Percentiles rank a stretch among this genome's conserved stretches.
Conservation (phyloP, 2,329 filamentous ascomycete species). For the Cladosporium oxysporum region DNA sequence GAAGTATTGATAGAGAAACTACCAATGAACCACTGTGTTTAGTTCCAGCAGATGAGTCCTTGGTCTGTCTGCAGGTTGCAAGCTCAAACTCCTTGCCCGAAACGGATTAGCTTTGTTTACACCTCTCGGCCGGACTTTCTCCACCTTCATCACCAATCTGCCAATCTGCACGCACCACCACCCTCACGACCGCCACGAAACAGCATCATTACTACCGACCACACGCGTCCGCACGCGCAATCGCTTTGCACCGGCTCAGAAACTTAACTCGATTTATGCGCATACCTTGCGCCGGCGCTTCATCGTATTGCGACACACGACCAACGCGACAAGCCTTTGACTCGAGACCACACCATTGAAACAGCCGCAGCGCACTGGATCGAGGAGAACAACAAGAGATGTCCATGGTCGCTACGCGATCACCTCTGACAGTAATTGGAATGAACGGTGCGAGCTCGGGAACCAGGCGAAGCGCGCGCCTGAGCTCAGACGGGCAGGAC, state of each 20-base stretch:
- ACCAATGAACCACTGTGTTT: too few species aligned
- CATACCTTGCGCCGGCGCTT: slow-evolving; percentile 15
- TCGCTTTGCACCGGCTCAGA: slow-evolving; percentile 15
- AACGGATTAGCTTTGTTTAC: slow-evolving; percentile 12
- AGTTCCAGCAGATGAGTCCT: background rate
- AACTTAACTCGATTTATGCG: slow-evolving; percentile 3
- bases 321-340: slow-evolving; percentile 23
- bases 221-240: slow-evolving; percentile 24
- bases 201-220: slow-evolving; percentile 28
- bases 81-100: background rate
- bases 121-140: slow-evolving; percentile 17
- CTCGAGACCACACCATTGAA: slow-evolving; percentile 8
- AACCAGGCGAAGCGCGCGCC: slow-evolving; percentile 50
- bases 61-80: slow-evolving; percentile 1
- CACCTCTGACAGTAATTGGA: slow-evolving; percentile 48
- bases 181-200: slow-evolving; percentile 13
- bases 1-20: too few species aligned
- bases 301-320: slow-evolving; percentile 19
- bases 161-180: slow-evolving; percentile 19
- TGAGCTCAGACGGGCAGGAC: slow-evolving; percentile 43
- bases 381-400: slow-evolving; percentile 27
- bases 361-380: slow-evolving; percentile 19
- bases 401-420: slow-evolving; percentile 42
- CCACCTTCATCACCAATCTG: slow-evolving; percentile 18
- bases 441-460: slow-evolving; percentile 47